These are phyloP conservation scores for Persicaria tinctoria DNA, from an alignment of 148 eudicot genomes.

Conservation along the genomic window DNA sequence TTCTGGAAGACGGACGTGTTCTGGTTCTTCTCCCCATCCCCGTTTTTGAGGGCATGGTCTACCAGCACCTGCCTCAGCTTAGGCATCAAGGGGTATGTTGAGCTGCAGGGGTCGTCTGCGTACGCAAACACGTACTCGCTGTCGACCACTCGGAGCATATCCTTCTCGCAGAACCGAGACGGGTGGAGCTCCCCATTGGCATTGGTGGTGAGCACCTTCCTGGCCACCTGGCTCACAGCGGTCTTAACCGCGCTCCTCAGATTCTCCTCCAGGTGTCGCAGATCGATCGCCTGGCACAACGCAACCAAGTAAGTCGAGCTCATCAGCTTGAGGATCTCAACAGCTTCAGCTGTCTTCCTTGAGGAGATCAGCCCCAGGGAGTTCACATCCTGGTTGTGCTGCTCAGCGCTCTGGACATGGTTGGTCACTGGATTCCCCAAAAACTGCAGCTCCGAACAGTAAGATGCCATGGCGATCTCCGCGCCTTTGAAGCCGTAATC, in stretches of 20 bases:
- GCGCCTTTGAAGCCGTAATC: constrained; percentile 90
- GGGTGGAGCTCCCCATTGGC: constrained; percentile 78
- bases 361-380: constrained; percentile 79
- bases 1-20: constrained; percentile 28
- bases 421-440: constrained; percentile 79
- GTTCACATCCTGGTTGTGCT: constrained; percentile 92
- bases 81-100: constrained; percentile 55
- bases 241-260: constrained; percentile 46
- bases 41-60: constrained; percentile 25
- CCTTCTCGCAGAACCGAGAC: constrained; percentile 72
- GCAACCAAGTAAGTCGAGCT: constrained; percentile 63
- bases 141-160: constrained; percentile 59
- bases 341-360: constrained; percentile 66
- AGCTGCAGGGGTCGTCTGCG: constrained; percentile 66
- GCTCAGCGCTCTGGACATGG: constrained; percentile 92
- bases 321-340: constrained; percentile 82
- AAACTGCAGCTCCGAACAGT: constrained; percentile 81
- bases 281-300: constrained; percentile 69
- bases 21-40: constrained; percentile 3
- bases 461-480: constrained; percentile 88
- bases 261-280: constrained; percentile 78
- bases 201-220: constrained; percentile 46
- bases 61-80: constrained; percentile 68
- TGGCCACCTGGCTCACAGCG: constrained; percentile 60
- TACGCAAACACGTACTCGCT: constrained; percentile 65